A percentile compares a stretch with the other conserved stretches of the same genome.
These are phyloP conservation scores for Aspergillus tubingensis DNA, from an alignment of 2,329 filamentous ascomycete species.

Conservation along the genomic window DNA sequence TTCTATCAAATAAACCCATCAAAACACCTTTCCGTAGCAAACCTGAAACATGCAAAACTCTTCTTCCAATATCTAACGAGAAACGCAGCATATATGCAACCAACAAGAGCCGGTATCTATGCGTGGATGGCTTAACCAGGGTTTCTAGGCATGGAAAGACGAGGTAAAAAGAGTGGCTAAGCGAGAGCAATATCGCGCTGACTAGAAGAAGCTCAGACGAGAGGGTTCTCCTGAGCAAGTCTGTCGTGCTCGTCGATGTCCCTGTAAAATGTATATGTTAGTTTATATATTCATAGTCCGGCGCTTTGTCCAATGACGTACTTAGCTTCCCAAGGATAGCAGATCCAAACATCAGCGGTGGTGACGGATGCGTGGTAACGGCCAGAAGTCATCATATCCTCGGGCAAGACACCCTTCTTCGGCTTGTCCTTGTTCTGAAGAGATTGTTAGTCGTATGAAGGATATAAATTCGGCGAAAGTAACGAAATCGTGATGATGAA, in stretches of 20 bases:
- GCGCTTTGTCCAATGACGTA: conserved; percentile 40
- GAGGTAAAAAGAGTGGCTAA: neutral
- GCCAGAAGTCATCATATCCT: conserved; percentile 70
- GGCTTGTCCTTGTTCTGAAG: conserved; percentile 89
- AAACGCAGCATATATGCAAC: conserved; percentile 18
- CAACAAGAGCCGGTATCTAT: conserved; percentile 13
- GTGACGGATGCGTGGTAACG: conserved; percentile 85
- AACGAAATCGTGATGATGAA: conserved; percentile 21
- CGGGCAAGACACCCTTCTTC: conserved; percentile 86
- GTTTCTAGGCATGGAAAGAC: neutral
- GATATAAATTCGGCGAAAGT: neutral
- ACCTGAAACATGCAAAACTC: conserved; percentile 19
- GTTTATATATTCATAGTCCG: neutral
- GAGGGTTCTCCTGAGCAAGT: conserved; percentile 56
- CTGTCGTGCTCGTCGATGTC: conserved; percentile 92
- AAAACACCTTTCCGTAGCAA: conserved; percentile 20
- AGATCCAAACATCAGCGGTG: conserved; percentile 94
- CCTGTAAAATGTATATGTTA: conserved; percentile 38
- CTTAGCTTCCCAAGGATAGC: conserved; percentile 96
- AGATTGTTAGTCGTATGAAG: neutral
- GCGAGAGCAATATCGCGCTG: neutral
- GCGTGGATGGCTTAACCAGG: neutral
- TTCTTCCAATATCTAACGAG: conserved; percentile 5
- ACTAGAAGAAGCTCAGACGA: conserved; percentile 24
- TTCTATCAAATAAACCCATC: conserved; percentile 23